phyloP scores from a whole-genome alignment of 139 green algal genomes.

The Prasinococcaceae sp. region DNA sequence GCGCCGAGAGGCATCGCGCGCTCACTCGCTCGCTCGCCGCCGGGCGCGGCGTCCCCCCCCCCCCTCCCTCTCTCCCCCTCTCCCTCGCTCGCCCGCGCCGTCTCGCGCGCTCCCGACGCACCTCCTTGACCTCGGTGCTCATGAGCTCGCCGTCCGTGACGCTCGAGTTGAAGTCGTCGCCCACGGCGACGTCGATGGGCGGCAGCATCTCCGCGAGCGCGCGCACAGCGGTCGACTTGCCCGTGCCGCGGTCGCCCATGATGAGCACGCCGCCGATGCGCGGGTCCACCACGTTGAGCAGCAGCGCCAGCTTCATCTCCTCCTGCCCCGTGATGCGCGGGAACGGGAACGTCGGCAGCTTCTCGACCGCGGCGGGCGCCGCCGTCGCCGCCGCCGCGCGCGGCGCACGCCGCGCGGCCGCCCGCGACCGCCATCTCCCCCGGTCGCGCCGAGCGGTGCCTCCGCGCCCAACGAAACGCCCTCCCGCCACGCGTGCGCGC shows the following conservation, averaged over 20 bases:
- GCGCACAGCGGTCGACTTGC: conserved; percentile 56
- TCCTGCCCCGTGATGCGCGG: conserved; percentile 70
- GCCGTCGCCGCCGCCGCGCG: too few relatives aligned
- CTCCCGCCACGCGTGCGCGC: too few relatives aligned
- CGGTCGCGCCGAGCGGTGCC: too few relatives aligned
- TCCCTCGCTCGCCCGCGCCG: too few relatives aligned
- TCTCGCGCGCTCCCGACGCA: too few relatives aligned
- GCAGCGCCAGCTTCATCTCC: conserved; percentile 80
- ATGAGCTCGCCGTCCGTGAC: conserved; percentile 69
- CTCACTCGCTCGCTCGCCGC: too few relatives aligned
- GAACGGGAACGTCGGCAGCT: conserved; percentile 79
- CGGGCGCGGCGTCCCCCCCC: too few relatives aligned
- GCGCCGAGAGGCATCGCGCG: too few relatives aligned
- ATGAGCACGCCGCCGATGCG: conserved; percentile 80
- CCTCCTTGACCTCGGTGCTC: conserved; percentile 40
- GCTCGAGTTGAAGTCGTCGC: conserved; percentile 77
- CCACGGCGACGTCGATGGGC: conserved; percentile 68
- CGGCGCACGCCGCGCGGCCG: too few relatives aligned
- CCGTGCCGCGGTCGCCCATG: conserved; percentile 82
- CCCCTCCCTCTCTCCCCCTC: conserved; percentile 14
- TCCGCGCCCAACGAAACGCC: too few relatives aligned
- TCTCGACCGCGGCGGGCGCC: too few relatives aligned
- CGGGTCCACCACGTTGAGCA: conserved; percentile 77
- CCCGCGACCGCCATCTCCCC: too few relatives aligned
- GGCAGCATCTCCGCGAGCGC: conserved; percentile 72